Evolutionary conservation across 176 grass and related monocot species (phyloP), one percentile per base, ranked within the genome.

Genomic region (Dendrocalamus sinicus): DNA sequence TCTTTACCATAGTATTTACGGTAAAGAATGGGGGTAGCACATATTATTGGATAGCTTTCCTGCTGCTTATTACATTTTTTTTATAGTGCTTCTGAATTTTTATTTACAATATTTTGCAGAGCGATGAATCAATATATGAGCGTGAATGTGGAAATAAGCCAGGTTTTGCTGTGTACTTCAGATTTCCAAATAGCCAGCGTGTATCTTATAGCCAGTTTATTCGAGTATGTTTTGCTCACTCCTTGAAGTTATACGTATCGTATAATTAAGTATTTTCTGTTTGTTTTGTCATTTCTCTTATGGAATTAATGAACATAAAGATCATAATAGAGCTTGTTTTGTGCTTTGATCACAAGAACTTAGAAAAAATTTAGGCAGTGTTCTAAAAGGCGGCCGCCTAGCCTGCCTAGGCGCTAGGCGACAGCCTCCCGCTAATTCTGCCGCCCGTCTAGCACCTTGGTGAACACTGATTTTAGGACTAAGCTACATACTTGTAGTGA

Each of bases 111-210:
- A 39, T 57, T 73, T 86, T 75, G 75, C 92, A 99, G 97, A 96
- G 89, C 73, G 90, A 95, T 85, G 97, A 99, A 88, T 90, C 92
- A 84, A 88, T 94, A 66, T 99, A 99, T 99, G 97, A 99, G 90
- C 87, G 79, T 37, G 97, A 96, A 91, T 99, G 97, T 86, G 97
- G 81, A 78, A 99, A 94, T 85, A 99, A 94, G 89, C 93, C 96
- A 4, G 96, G 96, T 71, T 99, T 99, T 64, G 91, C 91, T 24
- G 83, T 99, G 58, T 92, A 94, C 88, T 94, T 90, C 86, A 92
- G 91, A 92, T 89, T 43, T 86, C 93, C 93, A 73, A 91, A 99
- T 81, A 94, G 93, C 68, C 90, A 96, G 82, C 96, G 91, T 80
- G 93, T 99, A 53, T 85, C 93, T 54, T 99, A 94, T 78, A 51